These are phyloP conservation scores for Hericium coralloides DNA, from an alignment of 768 basidiomycete genomes.

Conservation along the genomic window DNA sequence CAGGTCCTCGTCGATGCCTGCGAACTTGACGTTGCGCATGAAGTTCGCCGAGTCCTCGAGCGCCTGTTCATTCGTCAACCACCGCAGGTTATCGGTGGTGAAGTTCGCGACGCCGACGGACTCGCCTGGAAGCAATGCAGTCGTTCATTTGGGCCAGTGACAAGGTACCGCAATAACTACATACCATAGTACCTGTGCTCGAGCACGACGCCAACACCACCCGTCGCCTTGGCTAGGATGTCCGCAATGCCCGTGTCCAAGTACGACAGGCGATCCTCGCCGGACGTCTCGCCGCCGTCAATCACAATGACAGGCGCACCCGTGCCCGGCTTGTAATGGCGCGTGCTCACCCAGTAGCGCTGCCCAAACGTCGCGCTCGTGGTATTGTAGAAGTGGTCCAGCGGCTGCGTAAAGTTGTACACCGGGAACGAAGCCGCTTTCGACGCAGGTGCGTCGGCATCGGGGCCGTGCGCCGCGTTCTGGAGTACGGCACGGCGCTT, in stretches of 20 bases:
- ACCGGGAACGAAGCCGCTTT: conserved; percentile 35
- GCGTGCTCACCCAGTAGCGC: conserved; percentile 86
- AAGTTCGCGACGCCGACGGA: conserved; percentile 73
- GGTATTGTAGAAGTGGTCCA: conserved; percentile 67
- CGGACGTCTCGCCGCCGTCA: conserved; percentile 91
- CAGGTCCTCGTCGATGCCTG: conserved; percentile 59
- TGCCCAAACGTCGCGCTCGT: conserved; percentile 65
- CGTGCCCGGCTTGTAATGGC: conserved; percentile 62
- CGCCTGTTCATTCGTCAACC: conserved; percentile 84
- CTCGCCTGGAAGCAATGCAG: conserved; percentile 33
- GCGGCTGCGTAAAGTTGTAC: conserved; percentile 73
- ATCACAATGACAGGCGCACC: conserved; percentile 83
- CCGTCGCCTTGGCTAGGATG: conserved; percentile 74
- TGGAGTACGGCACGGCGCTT: conserved; percentile 18
- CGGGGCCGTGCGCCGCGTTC: neutral
- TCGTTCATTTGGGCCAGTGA: neutral
- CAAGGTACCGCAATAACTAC: conserved; percentile 9
- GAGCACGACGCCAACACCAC: conserved; percentile 84
- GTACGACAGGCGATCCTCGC: conserved; percentile 48
- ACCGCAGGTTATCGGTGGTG: conserved; percentile 81
- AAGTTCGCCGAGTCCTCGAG: conserved; percentile 90
- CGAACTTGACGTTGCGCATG: conserved; percentile 71
- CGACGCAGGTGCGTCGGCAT: neutral
- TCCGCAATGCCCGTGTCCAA: conserved; percentile 61
- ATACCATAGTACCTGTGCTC: conserved; percentile 88